Percentiles rank a stretch among this genome's conserved stretches.
These are phyloP conservation scores for Casuarina equisetifolia DNA, from an alignment of 306 rosid genomes.

Conservation along the genomic window DNA sequence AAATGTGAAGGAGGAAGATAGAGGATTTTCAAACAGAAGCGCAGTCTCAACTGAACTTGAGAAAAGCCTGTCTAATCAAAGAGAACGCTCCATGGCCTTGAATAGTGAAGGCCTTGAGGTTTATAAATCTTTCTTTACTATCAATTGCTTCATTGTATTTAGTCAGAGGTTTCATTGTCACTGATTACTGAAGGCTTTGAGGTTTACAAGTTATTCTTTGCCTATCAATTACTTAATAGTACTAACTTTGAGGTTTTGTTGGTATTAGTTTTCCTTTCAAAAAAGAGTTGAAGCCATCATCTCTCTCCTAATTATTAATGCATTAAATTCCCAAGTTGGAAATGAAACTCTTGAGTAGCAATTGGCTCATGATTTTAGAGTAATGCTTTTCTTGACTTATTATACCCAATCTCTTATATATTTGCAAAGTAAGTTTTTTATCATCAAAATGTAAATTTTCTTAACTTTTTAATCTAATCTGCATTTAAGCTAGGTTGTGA, in stretches of 20 bases:
- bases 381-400: neutral
- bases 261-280: neutral
- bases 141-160: conserved; percentile 10
- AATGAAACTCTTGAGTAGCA: neutral
- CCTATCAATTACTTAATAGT: conserved; percentile 16
- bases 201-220: conserved; percentile 48
- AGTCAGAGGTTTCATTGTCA: conserved; percentile 11
- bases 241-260: conserved; percentile 15
- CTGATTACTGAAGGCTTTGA: conserved; percentile 97
- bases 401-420: neutral
- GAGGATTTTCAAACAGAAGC: conserved; percentile 56
- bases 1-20: conserved; percentile 50
- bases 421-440: neutral
- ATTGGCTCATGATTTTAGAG: neutral
- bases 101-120: conserved; percentile 99
- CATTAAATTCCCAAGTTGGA: neutral
- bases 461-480: neutral
- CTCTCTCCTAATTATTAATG: neutral
- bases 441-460: neutral
- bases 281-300: neutral
- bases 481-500: neutral
- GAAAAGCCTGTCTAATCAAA: conserved; percentile 75
- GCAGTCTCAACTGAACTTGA: conserved; percentile 71
- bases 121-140: conserved; percentile 29
- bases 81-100: conserved; percentile 86